Evolutionary conservation across 805 yeast genomes (phyloP).

Genomic region (Pichia nanzhaoensis): DNA sequence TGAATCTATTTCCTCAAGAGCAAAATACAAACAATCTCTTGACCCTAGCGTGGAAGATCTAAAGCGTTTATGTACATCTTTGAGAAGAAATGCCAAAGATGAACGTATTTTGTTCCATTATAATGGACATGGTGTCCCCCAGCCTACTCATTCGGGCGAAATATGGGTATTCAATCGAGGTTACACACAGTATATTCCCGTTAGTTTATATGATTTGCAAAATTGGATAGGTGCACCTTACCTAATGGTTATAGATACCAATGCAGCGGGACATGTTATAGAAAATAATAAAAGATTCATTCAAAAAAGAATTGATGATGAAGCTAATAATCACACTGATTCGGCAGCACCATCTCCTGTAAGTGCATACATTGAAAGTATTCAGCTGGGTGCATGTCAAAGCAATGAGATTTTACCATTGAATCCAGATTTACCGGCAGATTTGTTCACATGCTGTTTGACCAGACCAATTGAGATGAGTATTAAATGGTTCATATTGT

Average conservation of each 20-base stretch:
- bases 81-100: constrained; percentile 86
- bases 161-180: constrained; percentile 98
- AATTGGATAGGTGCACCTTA: constrained; percentile 98
- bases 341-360: constrained; percentile 52
- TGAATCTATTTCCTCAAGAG: constrained; percentile 79
- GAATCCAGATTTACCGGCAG: constrained; percentile 95
- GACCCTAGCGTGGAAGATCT: constrained; percentile 97
- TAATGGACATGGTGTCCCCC: constrained; percentile 98
- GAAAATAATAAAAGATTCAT: constrained; percentile 85
- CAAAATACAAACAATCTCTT: constrained; percentile 82
- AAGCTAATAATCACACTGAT: constrained; percentile 54
- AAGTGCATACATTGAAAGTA: constrained; percentile 71
- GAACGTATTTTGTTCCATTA: constrained; percentile 91
- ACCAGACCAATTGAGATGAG: constrained; percentile 95
- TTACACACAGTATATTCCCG: constrained; percentile 95
- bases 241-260: constrained; percentile 90
- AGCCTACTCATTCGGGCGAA: constrained; percentile 93
- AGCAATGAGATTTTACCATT: constrained; percentile 82
- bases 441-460: constrained; percentile 88
- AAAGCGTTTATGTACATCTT: constrained; percentile 81
- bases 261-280: constrained; percentile 89
- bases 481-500: constrained; percentile 84
- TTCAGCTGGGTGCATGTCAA: constrained; percentile 88
- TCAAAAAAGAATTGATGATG: constrained; percentile 83
- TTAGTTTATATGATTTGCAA: constrained; percentile 88